Percentiles rank a stretch among this genome's conserved stretches.
Conservation (phyloP, 2,329 filamentous ascomycete species). For the Fusarium siculi region DNA sequence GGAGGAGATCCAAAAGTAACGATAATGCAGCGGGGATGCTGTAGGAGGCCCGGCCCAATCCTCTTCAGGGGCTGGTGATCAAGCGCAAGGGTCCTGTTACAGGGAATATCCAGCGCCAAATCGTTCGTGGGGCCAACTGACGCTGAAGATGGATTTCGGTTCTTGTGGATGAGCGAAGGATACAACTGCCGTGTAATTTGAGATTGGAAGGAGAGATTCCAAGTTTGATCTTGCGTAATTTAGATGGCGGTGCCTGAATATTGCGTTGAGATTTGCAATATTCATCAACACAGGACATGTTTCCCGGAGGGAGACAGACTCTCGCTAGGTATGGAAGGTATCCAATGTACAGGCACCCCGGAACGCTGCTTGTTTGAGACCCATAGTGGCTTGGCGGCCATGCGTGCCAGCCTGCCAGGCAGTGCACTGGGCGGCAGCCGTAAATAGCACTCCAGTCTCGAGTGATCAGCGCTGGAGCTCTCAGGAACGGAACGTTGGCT, state of each 20-base stretch:
- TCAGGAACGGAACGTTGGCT: constrained; percentile 22
- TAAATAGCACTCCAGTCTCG: constrained; percentile 28
- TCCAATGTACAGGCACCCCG: constrained; percentile 14
- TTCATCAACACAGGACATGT: neutral
- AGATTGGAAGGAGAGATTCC: neutral
- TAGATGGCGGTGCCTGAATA: constrained; percentile 1
- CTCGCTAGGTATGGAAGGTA: neutral
- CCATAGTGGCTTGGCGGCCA: constrained; percentile 30
- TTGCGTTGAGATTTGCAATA: neutral
- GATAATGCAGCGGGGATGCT: constrained; percentile 25
- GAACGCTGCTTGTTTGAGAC: constrained; percentile 23
- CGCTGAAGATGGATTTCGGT: constrained; percentile 5
- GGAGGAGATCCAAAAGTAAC: constrained; percentile 26
- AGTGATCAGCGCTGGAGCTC: constrained; percentile 16
- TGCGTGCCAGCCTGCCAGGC: constrained; percentile 13
- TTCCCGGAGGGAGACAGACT: neutral
- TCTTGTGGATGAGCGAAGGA: constrained; percentile 13
- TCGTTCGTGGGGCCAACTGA: constrained; percentile 6
- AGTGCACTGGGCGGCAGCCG: constrained; percentile 22
- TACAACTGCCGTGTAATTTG: constrained; percentile 2
- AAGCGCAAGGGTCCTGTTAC: constrained; percentile 28
- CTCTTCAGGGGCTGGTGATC: constrained; percentile 29
- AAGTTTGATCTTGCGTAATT: neutral
- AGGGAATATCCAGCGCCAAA: constrained; percentile 11
- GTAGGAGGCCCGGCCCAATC: constrained; percentile 28